Base-by-base conservation (phyloP, 1,284 basidiomycete genomes). In the Ganoderma lingzhi region DNA sequence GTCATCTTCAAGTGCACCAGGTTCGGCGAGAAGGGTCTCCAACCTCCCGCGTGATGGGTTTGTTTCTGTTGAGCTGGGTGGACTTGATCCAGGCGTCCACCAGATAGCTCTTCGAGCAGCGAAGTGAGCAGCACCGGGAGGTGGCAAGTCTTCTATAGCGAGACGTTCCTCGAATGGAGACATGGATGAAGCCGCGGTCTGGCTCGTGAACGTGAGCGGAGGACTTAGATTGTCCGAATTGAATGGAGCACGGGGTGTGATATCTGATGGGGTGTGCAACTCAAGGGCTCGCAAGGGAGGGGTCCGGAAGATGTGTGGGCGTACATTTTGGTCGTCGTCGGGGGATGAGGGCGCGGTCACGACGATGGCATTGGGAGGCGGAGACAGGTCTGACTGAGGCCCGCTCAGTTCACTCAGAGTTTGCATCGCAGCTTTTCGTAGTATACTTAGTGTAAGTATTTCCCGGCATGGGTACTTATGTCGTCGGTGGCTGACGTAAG, bases 81-180 rank as follows among this genome's bases (percentile, higher is more conserved):
- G 69, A n/a, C 75, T 63, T 0, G 66, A 65, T 1, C 66, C 32
- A 14, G 79, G 70, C 12, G 79, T 80, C 23, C 88, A 81, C 92
- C 92, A 94, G 30, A 90, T 80, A 6, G 83, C 82, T 69, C 91
- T 84, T 45, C 92, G 86, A 0, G 87, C 89, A 28, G 80, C 78
- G 77, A 91, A 94, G 74, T 88, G 82, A 2, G 83, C 85, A 28
- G 88, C 88, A 0, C 92, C 92, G 2, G 90, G 87, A 63, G 84
- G 83, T n/a, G 90, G 90, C 41, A 91, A 78, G 61, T 77, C 66
- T 19, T 82, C 75, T 19, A 78, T 62, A 10, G 69, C 75, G 28
- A 87, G 76, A 55, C 81, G 73, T 23, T 82, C 75, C 61, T 87
- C 82, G 72, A 88, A 87, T 6, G 67, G 64, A 32, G 74, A 66